These are phyloP conservation scores for Trifolium pratense DNA, from an alignment of 306 rosid genomes.

Conservation along the genomic window DNA sequence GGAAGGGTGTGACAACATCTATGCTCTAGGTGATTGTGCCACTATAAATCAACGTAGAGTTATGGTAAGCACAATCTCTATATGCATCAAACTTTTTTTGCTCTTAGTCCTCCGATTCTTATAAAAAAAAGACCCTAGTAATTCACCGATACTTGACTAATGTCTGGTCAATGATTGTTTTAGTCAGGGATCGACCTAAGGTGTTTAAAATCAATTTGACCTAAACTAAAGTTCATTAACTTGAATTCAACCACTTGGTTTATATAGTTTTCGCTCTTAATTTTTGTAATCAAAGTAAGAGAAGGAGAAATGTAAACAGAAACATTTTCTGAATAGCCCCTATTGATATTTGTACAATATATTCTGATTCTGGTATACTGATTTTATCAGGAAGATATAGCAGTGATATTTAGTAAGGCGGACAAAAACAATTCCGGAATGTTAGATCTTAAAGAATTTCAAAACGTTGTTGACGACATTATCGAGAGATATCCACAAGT, in stretches of 20 bases:
- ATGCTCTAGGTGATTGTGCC: conserved; percentile 97
- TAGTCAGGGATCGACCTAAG: no score
- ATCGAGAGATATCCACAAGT: conserved; percentile 96
- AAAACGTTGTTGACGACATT: conserved; percentile 73
- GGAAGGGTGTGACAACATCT: conserved; percentile 76
- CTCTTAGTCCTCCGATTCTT: background rate
- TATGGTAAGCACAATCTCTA: conserved; percentile 58
- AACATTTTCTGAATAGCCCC: no score
- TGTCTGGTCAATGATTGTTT: no score
- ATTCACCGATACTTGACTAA: no score
- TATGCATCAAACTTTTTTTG: background rate
- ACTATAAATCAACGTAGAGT: conserved; percentile 90
- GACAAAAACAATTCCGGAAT: conserved; percentile 73
- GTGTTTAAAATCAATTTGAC: no score
- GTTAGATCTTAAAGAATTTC: conserved; percentile 64
- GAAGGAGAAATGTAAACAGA: no score
- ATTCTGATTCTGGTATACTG: no score
- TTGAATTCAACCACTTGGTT: no score
- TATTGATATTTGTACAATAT: no score
- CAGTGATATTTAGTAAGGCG: conserved; percentile 77
- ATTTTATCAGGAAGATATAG: conserved; percentile 58
- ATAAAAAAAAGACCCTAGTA: background rate
- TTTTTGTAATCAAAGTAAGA: no score
- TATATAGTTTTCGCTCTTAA: no score
- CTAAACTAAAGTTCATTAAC: no score